Conservation (phyloP, 2,329 filamentous ascomycete species). For the Teratosphaeria nubilosa region DNA sequence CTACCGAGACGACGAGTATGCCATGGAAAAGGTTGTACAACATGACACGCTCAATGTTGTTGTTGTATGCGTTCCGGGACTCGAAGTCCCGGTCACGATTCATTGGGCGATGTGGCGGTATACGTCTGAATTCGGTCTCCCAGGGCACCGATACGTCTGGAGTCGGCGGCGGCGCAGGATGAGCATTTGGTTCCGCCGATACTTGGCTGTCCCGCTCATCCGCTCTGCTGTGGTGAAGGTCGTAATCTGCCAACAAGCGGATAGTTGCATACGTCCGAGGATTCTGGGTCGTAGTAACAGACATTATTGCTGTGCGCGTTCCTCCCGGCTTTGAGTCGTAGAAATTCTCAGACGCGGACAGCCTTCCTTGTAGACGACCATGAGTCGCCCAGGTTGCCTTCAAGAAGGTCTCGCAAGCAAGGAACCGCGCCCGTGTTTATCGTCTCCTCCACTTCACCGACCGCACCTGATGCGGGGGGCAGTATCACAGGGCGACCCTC, state of each 20-base stretch:
- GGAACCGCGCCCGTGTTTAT: background rate
- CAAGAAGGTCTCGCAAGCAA: background rate
- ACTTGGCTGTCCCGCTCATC: conserved; percentile 15
- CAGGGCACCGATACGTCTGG: conserved; percentile 30
- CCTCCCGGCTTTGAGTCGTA: background rate
- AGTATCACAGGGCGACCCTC: conserved; percentile 12
- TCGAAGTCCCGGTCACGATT: conserved; percentile 32
- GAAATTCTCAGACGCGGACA: background rate
- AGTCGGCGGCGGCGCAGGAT: conserved; percentile 10
- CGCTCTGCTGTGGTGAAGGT: conserved; percentile 32
- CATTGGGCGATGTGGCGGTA: conserved; percentile 39
- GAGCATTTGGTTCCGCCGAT: conserved; percentile 23
- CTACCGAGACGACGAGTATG: background rate
- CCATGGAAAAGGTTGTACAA: background rate
- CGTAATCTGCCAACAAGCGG: conserved; percentile 36
- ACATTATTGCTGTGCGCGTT: conserved; percentile 24
- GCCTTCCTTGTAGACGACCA: background rate
- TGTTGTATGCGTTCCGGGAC: conserved; percentile 36
- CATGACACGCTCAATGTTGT: conserved; percentile 27
- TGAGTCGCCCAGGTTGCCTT: background rate
- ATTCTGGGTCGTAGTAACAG: conserved; percentile 35
- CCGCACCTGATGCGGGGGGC: background rate
- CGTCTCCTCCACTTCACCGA: background rate
- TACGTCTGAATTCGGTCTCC: conserved; percentile 38
- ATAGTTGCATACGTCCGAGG: conserved; percentile 27